These are phyloP conservation scores for Grammothele lineata DNA, from an alignment of 768 basidiomycete species.

Conservation along the genomic window DNA sequence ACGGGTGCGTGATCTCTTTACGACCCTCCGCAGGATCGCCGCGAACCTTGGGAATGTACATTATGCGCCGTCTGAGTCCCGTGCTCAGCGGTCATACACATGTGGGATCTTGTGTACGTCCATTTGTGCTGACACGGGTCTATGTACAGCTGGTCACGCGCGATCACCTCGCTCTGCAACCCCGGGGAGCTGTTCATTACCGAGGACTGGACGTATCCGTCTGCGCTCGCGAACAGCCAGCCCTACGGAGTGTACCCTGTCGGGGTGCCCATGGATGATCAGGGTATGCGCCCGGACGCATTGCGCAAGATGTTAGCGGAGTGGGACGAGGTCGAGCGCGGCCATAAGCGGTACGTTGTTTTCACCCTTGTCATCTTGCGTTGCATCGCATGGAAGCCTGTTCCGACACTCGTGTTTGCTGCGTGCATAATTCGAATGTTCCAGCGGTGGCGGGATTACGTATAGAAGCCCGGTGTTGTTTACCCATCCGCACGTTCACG, in stretches of 20 bases:
- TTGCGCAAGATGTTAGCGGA: conserved; percentile 54
- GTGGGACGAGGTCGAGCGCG: conserved; percentile 61
- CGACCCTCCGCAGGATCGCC: background rate
- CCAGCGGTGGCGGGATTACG: too few relatives aligned
- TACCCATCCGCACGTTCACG: too few relatives aligned
- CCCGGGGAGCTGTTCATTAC: conserved; percentile 55
- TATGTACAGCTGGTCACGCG: conserved; percentile 53
- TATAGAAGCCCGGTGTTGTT: too few relatives aligned
- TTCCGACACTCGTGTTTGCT: too few relatives aligned
- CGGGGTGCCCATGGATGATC: conserved; percentile 62
- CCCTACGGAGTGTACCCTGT: conserved; percentile 43
- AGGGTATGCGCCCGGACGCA: conserved; percentile 62
- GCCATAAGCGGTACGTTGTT: conserved; percentile 47
- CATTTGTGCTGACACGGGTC: too few relatives aligned
- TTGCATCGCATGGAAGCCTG: too few relatives aligned
- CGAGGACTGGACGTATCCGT: conserved; percentile 77
- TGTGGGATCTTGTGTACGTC: too few relatives aligned
- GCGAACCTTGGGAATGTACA: background rate
- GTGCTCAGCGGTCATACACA: too few relatives aligned
- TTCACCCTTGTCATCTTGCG: too few relatives aligned
- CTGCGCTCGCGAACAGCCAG: conserved; percentile 35
- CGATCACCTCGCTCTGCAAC: conserved; percentile 58
- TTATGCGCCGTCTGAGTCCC: too few relatives aligned
- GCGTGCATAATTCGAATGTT: too few relatives aligned
- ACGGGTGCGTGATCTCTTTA: conserved; percentile 41